These are phyloP conservation scores for Fusarium zealandicum DNA, from an alignment of 2,329 filamentous ascomycete genomes.

Conservation along the genomic window DNA sequence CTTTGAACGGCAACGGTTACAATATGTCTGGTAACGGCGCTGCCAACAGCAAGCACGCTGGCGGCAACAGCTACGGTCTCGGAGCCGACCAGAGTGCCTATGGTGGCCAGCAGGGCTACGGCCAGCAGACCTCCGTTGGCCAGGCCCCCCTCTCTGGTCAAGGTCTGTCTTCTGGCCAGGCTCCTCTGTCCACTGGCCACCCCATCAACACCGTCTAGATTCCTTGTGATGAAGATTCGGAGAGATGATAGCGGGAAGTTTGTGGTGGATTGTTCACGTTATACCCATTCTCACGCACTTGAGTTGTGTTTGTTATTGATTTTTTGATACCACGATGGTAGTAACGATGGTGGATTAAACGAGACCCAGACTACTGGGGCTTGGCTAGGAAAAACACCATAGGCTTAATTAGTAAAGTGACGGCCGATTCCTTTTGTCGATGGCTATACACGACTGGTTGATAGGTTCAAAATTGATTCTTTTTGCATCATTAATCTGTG, in stretches of 20 bases:
- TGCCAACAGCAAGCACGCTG: no score
- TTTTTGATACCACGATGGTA: conserved; percentile 36
- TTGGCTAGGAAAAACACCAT: conserved; percentile 19
- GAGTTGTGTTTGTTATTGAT: conserved; percentile 24
- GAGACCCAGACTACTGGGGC: conserved; percentile 16
- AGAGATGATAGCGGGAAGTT: conserved; percentile 3
- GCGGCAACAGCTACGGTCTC: conserved; percentile 17
- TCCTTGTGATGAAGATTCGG: conserved; percentile 3
- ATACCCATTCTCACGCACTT: conserved; percentile 38
- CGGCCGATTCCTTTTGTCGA: conserved; percentile 34
- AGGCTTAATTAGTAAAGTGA: conserved; percentile 19
- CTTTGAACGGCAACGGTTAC: not conserved
- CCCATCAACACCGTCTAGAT: conserved; percentile 29
- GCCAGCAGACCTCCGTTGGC: no score
- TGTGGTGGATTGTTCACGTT: conserved; percentile 24
- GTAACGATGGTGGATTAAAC: conserved; percentile 24
- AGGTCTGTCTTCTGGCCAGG: no score
- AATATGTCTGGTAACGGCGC: conserved; percentile 23
- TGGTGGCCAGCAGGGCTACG: not conserved
- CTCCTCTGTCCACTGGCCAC: conserved; percentile 22
- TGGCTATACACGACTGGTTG: conserved; percentile 23
- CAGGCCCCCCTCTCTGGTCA: no score
- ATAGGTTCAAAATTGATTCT: conserved; percentile 33
- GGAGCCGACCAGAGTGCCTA: conserved; percentile 9
- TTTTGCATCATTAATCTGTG: not conserved